Base-by-base conservation (phyloP, 768 basidiomycete species). In the Cystofilobasidium capitatum region DNA sequence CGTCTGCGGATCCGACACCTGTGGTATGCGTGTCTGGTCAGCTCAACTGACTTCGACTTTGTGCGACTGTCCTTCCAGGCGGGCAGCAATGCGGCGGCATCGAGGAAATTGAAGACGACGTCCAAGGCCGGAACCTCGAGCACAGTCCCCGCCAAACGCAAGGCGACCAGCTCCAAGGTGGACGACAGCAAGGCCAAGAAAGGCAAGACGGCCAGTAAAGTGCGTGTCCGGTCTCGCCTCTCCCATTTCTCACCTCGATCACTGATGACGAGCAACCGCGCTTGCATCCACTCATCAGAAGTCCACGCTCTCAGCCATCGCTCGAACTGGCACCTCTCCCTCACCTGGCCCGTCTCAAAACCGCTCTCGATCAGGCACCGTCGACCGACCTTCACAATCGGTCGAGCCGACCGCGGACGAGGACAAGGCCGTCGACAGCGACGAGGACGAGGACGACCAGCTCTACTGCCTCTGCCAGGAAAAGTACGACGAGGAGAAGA, bases 391-490 rank as follows among this genome's bases (percentile, higher is more conserved):
- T 7, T 55, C 51, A 13, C 33, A 31, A 7, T 55, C 51, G 20
- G 51, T 33, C 51, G 51, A 55, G 51, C 51, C 51, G 31, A 12
- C 51, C 13, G 17, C 31, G 17, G 51, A 55, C 5, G 14, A 42
- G 40, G 12, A 55, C 16, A 24, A 49, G 20, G 45, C 20, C n/a
- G 24, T n/a, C 17, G 61, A 57, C n/a, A 64, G 66, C 2, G 74
- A 80, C 17, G 80, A 78, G n/a, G 77, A 77, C 17, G 75, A 71
- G 54, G 82, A 88, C 72, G 85, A 88, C 72, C 85, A 87, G 76
- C 76, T 91, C 60, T 94, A 94, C 73, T 94, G 91, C 73, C 79
- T 94, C 17, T 96, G 91, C 80, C 84, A 88, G 77, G 88, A 87
- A 26, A 83, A 80, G 71, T 93, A 94, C 71, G 88, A 94, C 71